Evolutionary conservation across 805 yeast species (phyloP), one percentile per base, ranked within the genome.

Genomic region (Ogataea corticis): DNA sequence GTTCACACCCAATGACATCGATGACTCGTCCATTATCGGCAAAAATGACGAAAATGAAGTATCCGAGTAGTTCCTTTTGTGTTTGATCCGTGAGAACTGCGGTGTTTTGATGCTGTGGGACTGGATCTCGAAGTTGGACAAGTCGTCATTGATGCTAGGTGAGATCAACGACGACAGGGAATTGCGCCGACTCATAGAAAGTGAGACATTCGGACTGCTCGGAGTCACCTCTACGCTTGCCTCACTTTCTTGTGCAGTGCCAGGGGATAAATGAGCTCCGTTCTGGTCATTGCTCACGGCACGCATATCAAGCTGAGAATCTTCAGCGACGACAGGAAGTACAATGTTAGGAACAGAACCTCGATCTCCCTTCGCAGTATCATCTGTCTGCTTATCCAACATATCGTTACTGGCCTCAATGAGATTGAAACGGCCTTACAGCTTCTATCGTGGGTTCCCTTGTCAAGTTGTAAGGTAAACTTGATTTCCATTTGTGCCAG

Each of bases 1-100:
- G 51, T 72, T 73, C 36, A 67, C 55, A 0, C 78, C 79, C 35
- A 71, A 49, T 1, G 67, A 59, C 19, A 62, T 44, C 1, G 68
- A 65, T 14, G 69, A 58, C 30, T 69, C 72, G 41, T 71, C 75
- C 25, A 66, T 48, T 38, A 65, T 61, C 52, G 31, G 68, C 55
- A 16, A 12, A 45, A 59, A 43, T 10, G 62, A 54, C 9, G 62
- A 57, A 15, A 52, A 50, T 6, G 66, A 56, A 7, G 63, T 49
- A 11, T 52, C 58, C 12, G 66, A 62, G 31, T 41, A 40, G 23
- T 56, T 53, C 30, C 63, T 44, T 23, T 47, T 45, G 36, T 58
- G 63, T 30, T 33, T 45, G 23, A 39, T 43, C 19, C 48, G 29
- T 2, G 36, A 21, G 10, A 11, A 27, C 23, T 32, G 47, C 17